Evolutionary conservation across 305 asterid genomes (phyloP).

Genomic region (Fraxinus dipetala): DNA sequence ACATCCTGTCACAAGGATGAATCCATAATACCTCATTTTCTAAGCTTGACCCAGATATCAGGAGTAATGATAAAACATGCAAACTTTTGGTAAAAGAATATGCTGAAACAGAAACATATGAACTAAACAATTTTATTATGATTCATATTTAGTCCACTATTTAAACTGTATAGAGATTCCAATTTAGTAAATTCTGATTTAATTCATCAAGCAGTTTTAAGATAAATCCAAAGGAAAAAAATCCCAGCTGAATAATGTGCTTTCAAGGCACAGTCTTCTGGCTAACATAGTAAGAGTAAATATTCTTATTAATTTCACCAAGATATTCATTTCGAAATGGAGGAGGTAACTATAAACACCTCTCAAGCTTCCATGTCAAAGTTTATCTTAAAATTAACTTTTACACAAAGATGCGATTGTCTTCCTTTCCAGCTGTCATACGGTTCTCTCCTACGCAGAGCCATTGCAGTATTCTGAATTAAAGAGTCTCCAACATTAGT

Average conservation of each 20-base stretch:
- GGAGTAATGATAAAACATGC: neutral
- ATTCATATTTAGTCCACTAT: neutral
- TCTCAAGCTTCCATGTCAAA: neutral
- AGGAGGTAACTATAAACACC: neutral
- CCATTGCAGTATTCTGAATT: neutral
- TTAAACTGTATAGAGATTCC: neutral
- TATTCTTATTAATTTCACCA: neutral
- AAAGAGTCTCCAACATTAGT: neutral
- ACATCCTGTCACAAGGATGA: conserved; percentile 61
- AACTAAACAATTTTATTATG: neutral
- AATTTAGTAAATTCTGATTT: neutral
- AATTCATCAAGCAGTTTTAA: neutral
- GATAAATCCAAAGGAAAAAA: neutral
- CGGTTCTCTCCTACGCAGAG: neutral
- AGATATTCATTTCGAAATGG: neutral
- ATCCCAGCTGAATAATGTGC: neutral
- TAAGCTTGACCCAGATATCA: neutral
- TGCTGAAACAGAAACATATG: neutral
- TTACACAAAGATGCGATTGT: neutral
- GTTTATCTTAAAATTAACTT: neutral
- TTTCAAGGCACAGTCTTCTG: neutral
- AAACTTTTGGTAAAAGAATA: neutral
- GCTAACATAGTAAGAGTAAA: neutral
- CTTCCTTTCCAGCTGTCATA: neutral
- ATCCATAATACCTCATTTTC: neutral